phyloP scores from a whole-genome alignment of 2,329 filamentous ascomycete genomes.

The Aspergillus clavatus region DNA sequence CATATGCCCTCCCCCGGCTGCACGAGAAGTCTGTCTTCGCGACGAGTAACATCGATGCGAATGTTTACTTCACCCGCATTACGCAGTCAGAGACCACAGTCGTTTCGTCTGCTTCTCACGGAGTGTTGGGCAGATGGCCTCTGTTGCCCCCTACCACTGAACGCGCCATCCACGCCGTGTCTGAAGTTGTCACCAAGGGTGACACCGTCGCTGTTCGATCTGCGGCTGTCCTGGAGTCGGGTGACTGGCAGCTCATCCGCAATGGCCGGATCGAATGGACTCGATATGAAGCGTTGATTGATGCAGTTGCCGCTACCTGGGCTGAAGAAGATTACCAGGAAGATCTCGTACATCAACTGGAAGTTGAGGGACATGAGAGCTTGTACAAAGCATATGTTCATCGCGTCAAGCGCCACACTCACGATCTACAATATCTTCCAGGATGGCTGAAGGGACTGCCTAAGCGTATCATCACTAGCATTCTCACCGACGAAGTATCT shows the following conservation, averaged over 20 bases:
- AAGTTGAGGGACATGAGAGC: conserved; percentile 81
- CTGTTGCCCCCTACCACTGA: conserved; percentile 46
- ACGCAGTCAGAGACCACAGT: conserved; percentile 69
- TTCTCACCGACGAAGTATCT: conserved; percentile 53
- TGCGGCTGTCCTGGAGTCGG: conserved; percentile 60
- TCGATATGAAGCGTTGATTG: conserved; percentile 75
- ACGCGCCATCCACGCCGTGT: conserved; percentile 62
- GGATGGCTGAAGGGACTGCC: conserved; percentile 67
- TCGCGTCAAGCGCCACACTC: conserved; percentile 73
- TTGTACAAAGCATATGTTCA: conserved; percentile 79
- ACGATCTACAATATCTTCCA: conserved; percentile 69
- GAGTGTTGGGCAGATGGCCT: conserved; percentile 70
- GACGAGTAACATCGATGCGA: conserved; percentile 68
- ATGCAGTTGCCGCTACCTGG: conserved; percentile 73
- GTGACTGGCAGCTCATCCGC: conserved; percentile 77
- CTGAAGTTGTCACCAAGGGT: conserved; percentile 74
- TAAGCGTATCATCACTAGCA: conserved; percentile 59
- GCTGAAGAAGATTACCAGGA: conserved; percentile 70
- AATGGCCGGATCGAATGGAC: conserved; percentile 79
- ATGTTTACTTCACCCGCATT: conserved; percentile 84
- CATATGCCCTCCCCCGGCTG: conserved; percentile 71
- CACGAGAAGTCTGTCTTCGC: conserved; percentile 70
- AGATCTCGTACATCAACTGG: conserved; percentile 71
- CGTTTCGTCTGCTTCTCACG: conserved; percentile 70
- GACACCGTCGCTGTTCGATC: conserved; percentile 72